A percentile compares a stretch with the other conserved stretches of the same genome.
Conservation (phyloP, 805 yeast species). For the Saturnispora mendoncae region DNA sequence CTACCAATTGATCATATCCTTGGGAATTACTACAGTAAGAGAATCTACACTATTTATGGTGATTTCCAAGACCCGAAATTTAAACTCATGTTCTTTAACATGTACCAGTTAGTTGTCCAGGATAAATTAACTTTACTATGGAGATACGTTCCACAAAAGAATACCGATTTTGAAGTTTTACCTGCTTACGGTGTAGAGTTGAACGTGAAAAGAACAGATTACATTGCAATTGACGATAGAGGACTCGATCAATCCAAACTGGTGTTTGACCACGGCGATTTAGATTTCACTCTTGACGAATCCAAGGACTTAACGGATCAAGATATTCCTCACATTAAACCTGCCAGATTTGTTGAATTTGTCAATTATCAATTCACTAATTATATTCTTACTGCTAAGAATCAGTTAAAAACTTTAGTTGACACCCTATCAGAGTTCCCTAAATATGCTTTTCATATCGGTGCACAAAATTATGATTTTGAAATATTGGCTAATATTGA, state of each 20-base stretch:
- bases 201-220: conserved; percentile 57
- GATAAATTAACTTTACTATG: conserved; percentile 69
- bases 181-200: conserved; percentile 63
- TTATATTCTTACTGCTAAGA: conserved; percentile 27
- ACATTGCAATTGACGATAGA: conserved; percentile 56
- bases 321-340: conserved; percentile 26
- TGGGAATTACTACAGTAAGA: conserved; percentile 36
- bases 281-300: background rate
- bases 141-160: conserved; percentile 49
- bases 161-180: conserved; percentile 25
- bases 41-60: conserved; percentile 53
- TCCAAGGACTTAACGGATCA: background rate
- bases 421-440: conserved; percentile 47
- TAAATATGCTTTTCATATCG: conserved; percentile 35
- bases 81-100: conserved; percentile 45
- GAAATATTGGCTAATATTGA: conserved; percentile 8
- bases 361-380: conserved; percentile 37
- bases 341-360: conserved; percentile 28
- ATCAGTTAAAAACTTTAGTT: conserved; percentile 32
- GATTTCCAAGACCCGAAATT: conserved; percentile 45
- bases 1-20: conserved; percentile 55
- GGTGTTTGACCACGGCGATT: background rate
- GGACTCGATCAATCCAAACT: conserved; percentile 20
- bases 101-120: conserved; percentile 46
- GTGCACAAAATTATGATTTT: conserved; percentile 16